These are phyloP conservation scores for Fusarium zealandicum DNA, from an alignment of 2,329 filamentous ascomycete species.

Conservation along the genomic window DNA sequence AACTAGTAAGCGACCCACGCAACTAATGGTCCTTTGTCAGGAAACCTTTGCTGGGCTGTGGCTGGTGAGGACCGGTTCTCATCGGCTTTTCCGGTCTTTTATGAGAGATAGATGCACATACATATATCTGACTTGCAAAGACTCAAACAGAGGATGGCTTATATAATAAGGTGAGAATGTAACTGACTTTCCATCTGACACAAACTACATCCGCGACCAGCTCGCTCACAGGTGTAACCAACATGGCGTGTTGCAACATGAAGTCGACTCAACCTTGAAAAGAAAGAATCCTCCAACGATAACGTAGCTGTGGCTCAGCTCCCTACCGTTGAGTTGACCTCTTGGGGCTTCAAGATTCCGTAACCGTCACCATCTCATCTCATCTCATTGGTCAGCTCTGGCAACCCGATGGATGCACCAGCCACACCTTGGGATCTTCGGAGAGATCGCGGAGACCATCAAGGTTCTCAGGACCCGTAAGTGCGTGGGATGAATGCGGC, in stretches of 20 bases:
- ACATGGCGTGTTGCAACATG: background rate
- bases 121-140: too few relatives aligned
- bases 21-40: conserved; percentile 8
- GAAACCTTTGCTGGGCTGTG: conserved; percentile 17
- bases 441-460: conserved; percentile 32
- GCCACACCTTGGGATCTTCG: conserved; percentile 28
- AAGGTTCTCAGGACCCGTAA: conserved; percentile 36
- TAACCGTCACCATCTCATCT: too few relatives aligned
- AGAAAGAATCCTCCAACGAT: background rate
- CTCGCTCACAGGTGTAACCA: background rate
- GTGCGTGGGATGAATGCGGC: conserved; percentile 1
- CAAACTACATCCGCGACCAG: too few relatives aligned
- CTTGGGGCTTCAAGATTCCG: conserved; percentile 2
- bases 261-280: conserved; percentile 3
- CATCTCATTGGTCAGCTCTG: conserved; percentile 25
- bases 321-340: conserved; percentile 4
- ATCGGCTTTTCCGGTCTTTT: background rate
- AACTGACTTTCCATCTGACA: too few relatives aligned
- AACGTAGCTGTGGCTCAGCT: conserved; percentile 26
- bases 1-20: background rate
- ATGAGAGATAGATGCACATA: too few relatives aligned
- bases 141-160: too few relatives aligned
- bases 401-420: conserved; percentile 6
- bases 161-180: too few relatives aligned
- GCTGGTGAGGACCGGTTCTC: conserved; percentile 7